Evolutionary conservation across 192 early-diverging fungal genomes (phyloP).

Genomic region (Coemansia sp.): DNA sequence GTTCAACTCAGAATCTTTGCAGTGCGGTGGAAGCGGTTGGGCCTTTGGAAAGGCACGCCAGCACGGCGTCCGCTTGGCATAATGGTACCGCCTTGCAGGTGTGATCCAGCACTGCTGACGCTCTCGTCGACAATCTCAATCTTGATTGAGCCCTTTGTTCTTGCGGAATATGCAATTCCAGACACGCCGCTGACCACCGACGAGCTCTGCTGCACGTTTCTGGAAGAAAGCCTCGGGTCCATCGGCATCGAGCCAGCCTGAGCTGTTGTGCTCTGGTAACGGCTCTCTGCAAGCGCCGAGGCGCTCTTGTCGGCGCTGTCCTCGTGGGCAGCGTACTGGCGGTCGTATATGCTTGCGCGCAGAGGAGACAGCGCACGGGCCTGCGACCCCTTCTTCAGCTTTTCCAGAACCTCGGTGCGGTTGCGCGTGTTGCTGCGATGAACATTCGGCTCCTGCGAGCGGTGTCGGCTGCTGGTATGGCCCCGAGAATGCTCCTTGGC

Average conservation of each 20-base stretch:
- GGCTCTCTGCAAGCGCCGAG: not conserved
- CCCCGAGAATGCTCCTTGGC: slow-evolving; percentile 1
- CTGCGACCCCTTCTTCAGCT: slow-evolving; percentile 32
- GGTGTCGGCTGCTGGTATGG: slow-evolving; percentile 7
- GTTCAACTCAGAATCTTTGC: slow-evolving; percentile 33
- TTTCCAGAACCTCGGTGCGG: slow-evolving; percentile 24
- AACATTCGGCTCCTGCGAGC: not conserved
- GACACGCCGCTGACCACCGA: slow-evolving; percentile 20
- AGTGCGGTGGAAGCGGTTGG: slow-evolving; percentile 43
- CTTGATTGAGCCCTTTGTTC: slow-evolving; percentile 28
- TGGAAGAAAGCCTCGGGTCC: not conserved
- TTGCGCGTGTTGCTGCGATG: not conserved
- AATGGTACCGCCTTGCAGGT: not conserved
- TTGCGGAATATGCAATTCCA: slow-evolving; percentile 33
- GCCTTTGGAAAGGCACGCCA: slow-evolving; percentile 7
- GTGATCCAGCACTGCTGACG: not conserved
- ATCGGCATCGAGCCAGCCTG: slow-evolving; percentile 1
- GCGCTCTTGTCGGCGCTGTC: slow-evolving; percentile 6
- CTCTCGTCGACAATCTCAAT: slow-evolving; percentile 41
- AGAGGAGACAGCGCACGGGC: slow-evolving; percentile 25
- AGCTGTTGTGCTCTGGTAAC: slow-evolving; percentile 6
- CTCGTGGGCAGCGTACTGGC: slow-evolving; percentile 8
- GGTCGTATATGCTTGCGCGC: slow-evolving; percentile 30
- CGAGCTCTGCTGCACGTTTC: not conserved
- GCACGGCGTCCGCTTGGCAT: slow-evolving; percentile 12